Conservation (phyloP, 305 asterid species). For the Fraxinus xanthoxyloides region DNA sequence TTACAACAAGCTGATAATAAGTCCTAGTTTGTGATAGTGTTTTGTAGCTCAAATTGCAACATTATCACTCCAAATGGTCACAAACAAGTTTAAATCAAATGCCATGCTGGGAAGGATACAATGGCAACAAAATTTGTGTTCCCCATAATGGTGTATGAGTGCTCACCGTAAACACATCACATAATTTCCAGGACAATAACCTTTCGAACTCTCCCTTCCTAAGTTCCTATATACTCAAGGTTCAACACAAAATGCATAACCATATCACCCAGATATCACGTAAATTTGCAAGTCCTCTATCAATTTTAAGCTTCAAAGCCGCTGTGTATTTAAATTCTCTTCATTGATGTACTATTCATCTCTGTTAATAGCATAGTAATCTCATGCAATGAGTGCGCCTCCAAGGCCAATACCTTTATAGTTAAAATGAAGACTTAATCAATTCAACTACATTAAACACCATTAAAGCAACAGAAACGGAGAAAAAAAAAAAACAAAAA, state of each 20-base stretch:
- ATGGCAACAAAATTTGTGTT: background rate
- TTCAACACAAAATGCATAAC: conserved; percentile 2
- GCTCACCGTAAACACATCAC: background rate
- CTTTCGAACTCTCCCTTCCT: background rate
- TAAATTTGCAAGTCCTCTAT: background rate
- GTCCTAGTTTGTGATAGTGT: background rate
- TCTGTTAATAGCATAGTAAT: background rate
- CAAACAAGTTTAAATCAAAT: background rate
- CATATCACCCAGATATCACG: background rate
- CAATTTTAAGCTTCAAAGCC: background rate
- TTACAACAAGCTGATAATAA: background rate
- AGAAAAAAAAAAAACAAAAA: background rate
- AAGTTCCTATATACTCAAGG: background rate
- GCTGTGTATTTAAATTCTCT: background rate
- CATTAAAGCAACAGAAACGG: background rate
- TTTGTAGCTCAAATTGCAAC: background rate
- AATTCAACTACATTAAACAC: background rate
- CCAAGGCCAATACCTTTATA: background rate
- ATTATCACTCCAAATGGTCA: background rate
- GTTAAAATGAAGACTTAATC: background rate
- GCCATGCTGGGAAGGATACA: background rate
- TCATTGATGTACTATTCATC: background rate
- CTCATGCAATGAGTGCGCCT: background rate
- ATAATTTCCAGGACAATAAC: background rate
- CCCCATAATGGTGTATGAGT: background rate